Percentiles rank a stretch among this genome's conserved stretches.
These are phyloP conservation scores for Crucibulum laeve DNA, from an alignment of 768 basidiomycete genomes.

Conservation along the genomic window DNA sequence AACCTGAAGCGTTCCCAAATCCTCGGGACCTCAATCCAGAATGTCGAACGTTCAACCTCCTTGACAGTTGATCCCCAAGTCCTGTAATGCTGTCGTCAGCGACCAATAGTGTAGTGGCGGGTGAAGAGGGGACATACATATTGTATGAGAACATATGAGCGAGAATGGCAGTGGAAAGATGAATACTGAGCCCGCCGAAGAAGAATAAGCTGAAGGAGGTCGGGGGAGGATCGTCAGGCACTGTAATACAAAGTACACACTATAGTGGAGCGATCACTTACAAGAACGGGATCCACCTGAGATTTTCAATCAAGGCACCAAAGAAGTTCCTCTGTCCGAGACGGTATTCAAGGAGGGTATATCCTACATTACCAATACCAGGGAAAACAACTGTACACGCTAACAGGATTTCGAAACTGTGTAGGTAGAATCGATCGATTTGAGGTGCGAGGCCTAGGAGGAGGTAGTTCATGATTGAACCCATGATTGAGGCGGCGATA, in stretches of 20 bases:
- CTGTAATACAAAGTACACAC: background rate
- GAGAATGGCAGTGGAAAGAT: slow-evolving; percentile 61
- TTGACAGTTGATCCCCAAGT: slow-evolving; percentile 62
- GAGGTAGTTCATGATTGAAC: slow-evolving; percentile 69
- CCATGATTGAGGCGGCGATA: slow-evolving; percentile 64
- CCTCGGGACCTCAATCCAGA: slow-evolving; percentile 86
- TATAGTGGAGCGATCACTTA: slow-evolving; percentile 24
- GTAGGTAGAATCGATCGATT: slow-evolving; percentile 72
- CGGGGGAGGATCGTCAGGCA: too few species aligned
- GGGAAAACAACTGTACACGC: slow-evolving; percentile 79
- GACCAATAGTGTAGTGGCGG: background rate
- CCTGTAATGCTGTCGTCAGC: slow-evolving; percentile 19
- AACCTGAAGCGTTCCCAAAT: slow-evolving; percentile 81
- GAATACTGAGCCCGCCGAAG: slow-evolving; percentile 73
- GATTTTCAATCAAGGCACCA: slow-evolving; percentile 48
- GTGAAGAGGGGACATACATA: slow-evolving; percentile 30
- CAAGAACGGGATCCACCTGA: slow-evolving; percentile 74
- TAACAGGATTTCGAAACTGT: slow-evolving; percentile 77
- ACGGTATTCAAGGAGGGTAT: slow-evolving; percentile 73
- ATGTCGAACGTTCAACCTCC: slow-evolving; percentile 83
- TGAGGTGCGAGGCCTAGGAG: slow-evolving; percentile 67
- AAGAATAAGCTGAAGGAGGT: slow-evolving; percentile 60
- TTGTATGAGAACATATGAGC: slow-evolving; percentile 67
- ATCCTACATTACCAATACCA: slow-evolving; percentile 70
- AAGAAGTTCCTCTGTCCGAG: slow-evolving; percentile 54